A percentile compares a stretch with the other conserved stretches of the same genome.
These are phyloP conservation scores for Pseudogymnoascus sp. DNA, from an alignment of 2,329 filamentous ascomycete species.

Conservation along the genomic window DNA sequence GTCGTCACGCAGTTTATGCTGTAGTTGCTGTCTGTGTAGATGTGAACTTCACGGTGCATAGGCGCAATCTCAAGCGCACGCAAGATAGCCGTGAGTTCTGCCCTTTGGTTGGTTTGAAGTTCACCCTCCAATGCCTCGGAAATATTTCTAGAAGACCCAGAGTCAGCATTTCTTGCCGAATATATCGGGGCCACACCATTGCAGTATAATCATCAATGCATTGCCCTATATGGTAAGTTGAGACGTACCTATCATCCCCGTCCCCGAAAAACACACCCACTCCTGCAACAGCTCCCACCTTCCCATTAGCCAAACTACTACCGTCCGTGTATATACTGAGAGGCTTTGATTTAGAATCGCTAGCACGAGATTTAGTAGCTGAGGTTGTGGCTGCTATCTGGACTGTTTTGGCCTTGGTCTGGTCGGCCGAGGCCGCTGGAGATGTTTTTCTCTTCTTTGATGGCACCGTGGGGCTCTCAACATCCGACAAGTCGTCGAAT, in stretches of 20 bases:
- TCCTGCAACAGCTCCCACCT: slow-evolving; percentile 45
- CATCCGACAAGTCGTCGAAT: slow-evolving; percentile 36
- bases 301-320: slow-evolving; percentile 51
- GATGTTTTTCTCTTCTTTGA: slow-evolving; percentile 14
- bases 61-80: slow-evolving; percentile 73
- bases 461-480: slow-evolving; percentile 12
- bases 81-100: slow-evolving; percentile 83
- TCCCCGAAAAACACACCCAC: slow-evolving; percentile 57
- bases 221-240: slow-evolving; percentile 2
- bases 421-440: slow-evolving; percentile 31
- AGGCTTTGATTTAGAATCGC: slow-evolving; percentile 17
- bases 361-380: slow-evolving; percentile 16
- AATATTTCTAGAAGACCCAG: slow-evolving; percentile 43
- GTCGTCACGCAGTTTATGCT: slow-evolving; percentile 79
- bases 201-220: not conserved
- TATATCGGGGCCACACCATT: not conserved
- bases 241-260: slow-evolving; percentile 43
- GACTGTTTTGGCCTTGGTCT: slow-evolving; percentile 16
- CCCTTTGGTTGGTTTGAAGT: slow-evolving; percentile 85
- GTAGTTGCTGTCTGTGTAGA: slow-evolving; percentile 86
- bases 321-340: slow-evolving; percentile 55
- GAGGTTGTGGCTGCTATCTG: slow-evolving; percentile 11
- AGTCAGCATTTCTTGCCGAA: not conserved
- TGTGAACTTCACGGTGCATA: slow-evolving; percentile 58
- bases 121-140: slow-evolving; percentile 25